Base-by-base conservation (phyloP, 2,329 filamentous ascomycete genomes). In the Penicillium vulpinum region DNA sequence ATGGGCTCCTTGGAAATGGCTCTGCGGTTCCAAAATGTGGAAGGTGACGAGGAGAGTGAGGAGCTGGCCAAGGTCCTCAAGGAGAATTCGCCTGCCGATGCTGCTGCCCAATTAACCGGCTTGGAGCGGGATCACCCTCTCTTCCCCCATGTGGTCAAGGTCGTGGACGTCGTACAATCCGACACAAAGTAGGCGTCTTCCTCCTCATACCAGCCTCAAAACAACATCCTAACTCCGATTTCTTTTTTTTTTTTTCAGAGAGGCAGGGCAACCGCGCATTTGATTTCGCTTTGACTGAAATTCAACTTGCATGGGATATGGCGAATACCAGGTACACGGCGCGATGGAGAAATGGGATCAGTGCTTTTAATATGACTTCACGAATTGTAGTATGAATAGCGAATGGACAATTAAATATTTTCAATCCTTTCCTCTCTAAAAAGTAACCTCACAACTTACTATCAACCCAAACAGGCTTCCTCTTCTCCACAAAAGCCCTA, bases 11-110 rank as follows among this genome's bases (percentile, higher is more conserved):
- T 94, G 44, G 93, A 97, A 81, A 91, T 93, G 86, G 88, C 91
- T 7, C 88, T 99, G 75, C 90, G 89, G 62, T 99, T 97, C 87
- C 92, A 97, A 80, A 91, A 96, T 68, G 89, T 97, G 54, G 85
- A 92, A 67, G 92, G 87, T 13, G 94, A 99, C 62, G 90, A 95
- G 0, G 94, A 97, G 84, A 95, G 90, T 62, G 81, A 79, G 64
- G 88, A 96, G 77, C 83, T 99, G 11, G 90, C 91, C 69, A 87
- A 90, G 80, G 91, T 95, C 71, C 88, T 99, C 80, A 86, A 89
- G 59, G 83, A 87, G 61, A 84, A 88, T 70, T 81, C 81, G 2
- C 81, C 93, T 15, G 87, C 90, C 66, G 87, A 89, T 1, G 89
- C 93, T 9, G 90, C 93, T 44, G 79, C 81, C 72, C 85, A 93